These are phyloP conservation scores for Neocatenulostroma microsporum DNA, from an alignment of 2,329 filamentous ascomycete genomes.

Conservation along the genomic window DNA sequence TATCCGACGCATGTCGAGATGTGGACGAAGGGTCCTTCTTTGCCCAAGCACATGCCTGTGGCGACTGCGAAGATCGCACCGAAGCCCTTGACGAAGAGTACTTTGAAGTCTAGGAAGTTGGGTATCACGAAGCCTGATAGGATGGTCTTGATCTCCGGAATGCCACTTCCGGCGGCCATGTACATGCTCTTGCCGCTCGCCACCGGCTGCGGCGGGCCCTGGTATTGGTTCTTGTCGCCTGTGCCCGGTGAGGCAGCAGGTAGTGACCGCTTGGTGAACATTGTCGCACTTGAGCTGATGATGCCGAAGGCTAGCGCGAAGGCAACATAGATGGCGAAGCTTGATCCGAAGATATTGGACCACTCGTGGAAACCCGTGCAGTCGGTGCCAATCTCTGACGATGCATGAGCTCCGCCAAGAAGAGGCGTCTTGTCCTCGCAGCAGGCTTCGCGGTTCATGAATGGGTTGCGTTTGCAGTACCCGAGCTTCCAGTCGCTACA, in stretches of 20 bases:
- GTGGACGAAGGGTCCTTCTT: conserved; percentile 56
- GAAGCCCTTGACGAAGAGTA: conserved; percentile 51
- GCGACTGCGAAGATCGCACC: conserved; percentile 52
- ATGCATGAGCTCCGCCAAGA: conserved; percentile 7
- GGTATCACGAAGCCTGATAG: conserved; percentile 55
- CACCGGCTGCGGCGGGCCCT: conserved; percentile 12
- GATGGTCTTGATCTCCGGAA: conserved; percentile 57
- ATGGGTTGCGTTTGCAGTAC: conserved; percentile 42
- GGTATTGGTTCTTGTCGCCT: conserved; percentile 25
- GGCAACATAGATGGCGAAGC: conserved; percentile 44
- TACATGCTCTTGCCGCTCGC: conserved; percentile 47
- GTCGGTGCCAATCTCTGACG: conserved; percentile 20
- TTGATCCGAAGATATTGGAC: conserved; percentile 34
- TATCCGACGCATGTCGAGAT: conserved; percentile 53
- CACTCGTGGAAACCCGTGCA: conserved; percentile 41
- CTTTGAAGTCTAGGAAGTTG: conserved; percentile 48
- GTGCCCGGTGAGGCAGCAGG: conserved; percentile 35
- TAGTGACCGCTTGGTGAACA: conserved; percentile 44
- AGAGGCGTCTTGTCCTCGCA: conserved; percentile 34
- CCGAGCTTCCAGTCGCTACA: conserved; percentile 51
- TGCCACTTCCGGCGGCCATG: conserved; percentile 52
- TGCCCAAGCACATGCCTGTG: conserved; percentile 53
- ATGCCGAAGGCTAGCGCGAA: conserved; percentile 45
- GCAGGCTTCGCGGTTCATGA: conserved; percentile 45
- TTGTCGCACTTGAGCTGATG: conserved; percentile 42